phyloP scores from a whole-genome alignment of 2,329 filamentous ascomycete species.

The Aspergillus pseudonomiae region DNA sequence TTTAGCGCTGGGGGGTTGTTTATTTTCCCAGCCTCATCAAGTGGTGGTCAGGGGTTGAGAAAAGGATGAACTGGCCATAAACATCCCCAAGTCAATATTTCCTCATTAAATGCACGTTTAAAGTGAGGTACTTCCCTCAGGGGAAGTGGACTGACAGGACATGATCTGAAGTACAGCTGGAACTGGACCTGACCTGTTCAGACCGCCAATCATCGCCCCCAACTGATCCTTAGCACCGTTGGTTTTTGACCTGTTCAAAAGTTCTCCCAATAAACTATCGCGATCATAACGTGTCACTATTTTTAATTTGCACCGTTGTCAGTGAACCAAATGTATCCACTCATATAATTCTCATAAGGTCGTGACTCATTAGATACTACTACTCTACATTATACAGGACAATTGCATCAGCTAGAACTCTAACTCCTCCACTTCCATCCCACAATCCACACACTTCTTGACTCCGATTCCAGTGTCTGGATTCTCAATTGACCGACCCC shows the following conservation, averaged over 20 bases:
- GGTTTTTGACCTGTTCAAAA: slow-evolving; percentile 9
- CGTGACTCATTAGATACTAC: background rate
- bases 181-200: background rate
- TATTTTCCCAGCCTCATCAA: slow-evolving; percentile 13
- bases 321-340: background rate
- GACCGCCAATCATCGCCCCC: background rate
- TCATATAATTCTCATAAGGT: background rate
- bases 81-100: background rate
- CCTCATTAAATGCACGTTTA: background rate
- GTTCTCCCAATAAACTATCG: background rate
- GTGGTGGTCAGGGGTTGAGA: slow-evolving; percentile 6
- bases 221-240: slow-evolving; percentile 3
- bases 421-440: slow-evolving; percentile 50
- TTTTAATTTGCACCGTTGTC: slow-evolving; percentile 8
- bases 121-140: background rate
- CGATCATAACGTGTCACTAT: slow-evolving; percentile 16
- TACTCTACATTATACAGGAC: background rate
- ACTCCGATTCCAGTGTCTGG: slow-evolving; percentile 61
- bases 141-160: background rate
- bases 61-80: background rate
- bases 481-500: slow-evolving; percentile 64
- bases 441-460: slow-evolving; percentile 72
- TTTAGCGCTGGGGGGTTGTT: slow-evolving; percentile 26
- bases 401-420: background rate
- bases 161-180: background rate